These are phyloP conservation scores for Vickermania spadyakhi DNA, from an alignment of 208 protist genomes.

Conservation along the genomic window DNA sequence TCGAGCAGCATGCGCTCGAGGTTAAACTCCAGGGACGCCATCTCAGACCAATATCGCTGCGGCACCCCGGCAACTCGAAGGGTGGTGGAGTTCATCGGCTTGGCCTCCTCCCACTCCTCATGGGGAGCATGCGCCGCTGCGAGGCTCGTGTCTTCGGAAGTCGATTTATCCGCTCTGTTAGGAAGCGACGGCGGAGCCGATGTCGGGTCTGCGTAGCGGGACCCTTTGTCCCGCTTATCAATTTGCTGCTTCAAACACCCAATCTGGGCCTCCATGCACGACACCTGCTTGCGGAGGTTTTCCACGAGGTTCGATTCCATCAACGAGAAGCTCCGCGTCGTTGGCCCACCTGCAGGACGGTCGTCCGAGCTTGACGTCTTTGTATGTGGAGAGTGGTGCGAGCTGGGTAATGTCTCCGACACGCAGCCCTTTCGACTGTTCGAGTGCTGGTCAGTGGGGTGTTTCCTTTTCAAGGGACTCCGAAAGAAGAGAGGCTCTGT, in stretches of 20 bases:
- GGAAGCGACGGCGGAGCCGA: not conserved
- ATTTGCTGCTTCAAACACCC: slow-evolving; percentile 11
- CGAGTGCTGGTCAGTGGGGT: no score
- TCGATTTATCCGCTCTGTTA: no score
- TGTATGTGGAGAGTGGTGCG: no score
- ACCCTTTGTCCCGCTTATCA: not conserved
- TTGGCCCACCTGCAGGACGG: no score
- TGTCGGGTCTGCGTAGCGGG: not conserved
- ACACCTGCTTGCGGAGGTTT: slow-evolving; percentile 63
- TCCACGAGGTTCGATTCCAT: slow-evolving; percentile 38
- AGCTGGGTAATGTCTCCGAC: no score
- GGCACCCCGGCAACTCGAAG: slow-evolving; percentile 4
- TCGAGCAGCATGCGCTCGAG: slow-evolving; percentile 32
- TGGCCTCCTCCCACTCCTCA: not conserved
- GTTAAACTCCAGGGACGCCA: slow-evolving; percentile 27
- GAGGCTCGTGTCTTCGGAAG: not conserved
- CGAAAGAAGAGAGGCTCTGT: no score
- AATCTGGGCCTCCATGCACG: slow-evolving; percentile 50
- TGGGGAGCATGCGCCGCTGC: not conserved
- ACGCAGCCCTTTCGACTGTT: no score
- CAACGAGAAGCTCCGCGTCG: slow-evolving; percentile 1
- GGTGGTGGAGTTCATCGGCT: not conserved
- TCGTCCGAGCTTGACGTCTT: no score
- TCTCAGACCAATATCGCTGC: slow-evolving; percentile 26
- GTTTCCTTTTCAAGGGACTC: no score